Conservation (phyloP, 805 yeast species). For the Saccharomycopsis schoenii region DNA sequence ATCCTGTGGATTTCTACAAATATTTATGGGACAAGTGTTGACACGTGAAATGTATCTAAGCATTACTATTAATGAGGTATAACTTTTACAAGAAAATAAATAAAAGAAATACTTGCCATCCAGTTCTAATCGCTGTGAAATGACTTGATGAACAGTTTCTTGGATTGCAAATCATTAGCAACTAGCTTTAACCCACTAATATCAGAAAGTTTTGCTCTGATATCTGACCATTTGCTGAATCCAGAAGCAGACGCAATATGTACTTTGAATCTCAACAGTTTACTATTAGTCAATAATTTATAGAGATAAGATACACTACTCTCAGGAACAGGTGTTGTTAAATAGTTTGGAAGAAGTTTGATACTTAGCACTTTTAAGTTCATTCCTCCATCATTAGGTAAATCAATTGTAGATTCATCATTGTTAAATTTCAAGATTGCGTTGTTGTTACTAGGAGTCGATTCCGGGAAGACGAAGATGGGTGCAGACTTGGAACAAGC, state of each 20-base stretch:
- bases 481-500: constrained; percentile 13
- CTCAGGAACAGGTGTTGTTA: constrained; percentile 15
- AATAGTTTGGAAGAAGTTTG: constrained; percentile 7
- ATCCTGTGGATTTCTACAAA: neutral
- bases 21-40: no score
- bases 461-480: constrained; percentile 60
- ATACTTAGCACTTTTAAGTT: constrained; percentile 8
- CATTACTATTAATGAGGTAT: no score
- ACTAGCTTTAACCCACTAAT: constrained; percentile 9
- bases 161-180: constrained; percentile 8
- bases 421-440: constrained; percentile 45
- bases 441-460: constrained; percentile 78
- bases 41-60: no score
- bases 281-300: neutral
- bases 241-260: neutral
- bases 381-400: neutral
- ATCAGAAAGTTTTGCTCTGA: constrained; percentile 6
- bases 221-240: neutral
- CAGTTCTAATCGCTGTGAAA: neutral
- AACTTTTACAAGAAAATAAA: no score
- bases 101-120: no score
- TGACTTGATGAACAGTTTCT: constrained; percentile 1
- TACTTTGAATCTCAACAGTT: constrained; percentile 1
- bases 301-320: neutral
- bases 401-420: neutral